Percentiles rank a stretch among this genome's conserved stretches.
phyloP scores from a whole-genome alignment of 257 asterid genomes.

The Przewalskia tangutica region DNA sequence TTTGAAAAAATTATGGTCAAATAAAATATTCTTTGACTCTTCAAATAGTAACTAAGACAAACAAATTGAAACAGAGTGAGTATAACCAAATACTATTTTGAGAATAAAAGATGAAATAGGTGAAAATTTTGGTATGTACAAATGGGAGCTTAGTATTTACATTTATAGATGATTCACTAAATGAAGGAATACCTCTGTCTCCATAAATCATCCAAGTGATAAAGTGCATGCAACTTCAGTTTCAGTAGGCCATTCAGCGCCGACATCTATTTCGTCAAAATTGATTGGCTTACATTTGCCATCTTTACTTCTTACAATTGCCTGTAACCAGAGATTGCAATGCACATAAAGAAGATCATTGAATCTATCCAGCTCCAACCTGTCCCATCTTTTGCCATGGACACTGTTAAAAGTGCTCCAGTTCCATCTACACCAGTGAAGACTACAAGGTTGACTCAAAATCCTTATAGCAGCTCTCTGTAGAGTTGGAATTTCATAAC shows the following conservation, averaged over 20 bases:
- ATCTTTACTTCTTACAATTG: slow-evolving; percentile 17
- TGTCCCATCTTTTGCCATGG: slow-evolving; percentile 12
- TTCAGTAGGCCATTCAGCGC: slow-evolving; percentile 30
- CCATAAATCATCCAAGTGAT: slow-evolving; percentile 8
- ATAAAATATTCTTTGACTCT: no score
- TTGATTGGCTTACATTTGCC: slow-evolving; percentile 18
- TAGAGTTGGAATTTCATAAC: slow-evolving; percentile 35
- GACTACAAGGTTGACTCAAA: slow-evolving; percentile 35
- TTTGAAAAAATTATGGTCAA: no score
- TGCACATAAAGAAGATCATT: slow-evolving; percentile 32
- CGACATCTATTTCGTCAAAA: slow-evolving; percentile 26
- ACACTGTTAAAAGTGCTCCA: slow-evolving; percentile 29
- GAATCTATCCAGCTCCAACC: slow-evolving; percentile 19
- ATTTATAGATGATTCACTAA: not conserved
- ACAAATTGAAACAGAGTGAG: no score
- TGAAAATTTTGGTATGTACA: no score
- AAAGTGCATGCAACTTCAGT: slow-evolving; percentile 18
- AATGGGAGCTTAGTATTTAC: not conserved
- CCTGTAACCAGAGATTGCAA: slow-evolving; percentile 40
- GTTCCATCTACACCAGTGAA: slow-evolving; percentile 42
- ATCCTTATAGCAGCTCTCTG: slow-evolving; percentile 35
- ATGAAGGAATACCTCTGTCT: slow-evolving; percentile 1
- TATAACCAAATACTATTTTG: no score
- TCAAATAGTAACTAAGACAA: no score
- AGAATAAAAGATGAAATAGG: no score